Evolutionary conservation across 1,284 basidiomycete species (phyloP).

Genomic region (Phlebopus sp.): DNA sequence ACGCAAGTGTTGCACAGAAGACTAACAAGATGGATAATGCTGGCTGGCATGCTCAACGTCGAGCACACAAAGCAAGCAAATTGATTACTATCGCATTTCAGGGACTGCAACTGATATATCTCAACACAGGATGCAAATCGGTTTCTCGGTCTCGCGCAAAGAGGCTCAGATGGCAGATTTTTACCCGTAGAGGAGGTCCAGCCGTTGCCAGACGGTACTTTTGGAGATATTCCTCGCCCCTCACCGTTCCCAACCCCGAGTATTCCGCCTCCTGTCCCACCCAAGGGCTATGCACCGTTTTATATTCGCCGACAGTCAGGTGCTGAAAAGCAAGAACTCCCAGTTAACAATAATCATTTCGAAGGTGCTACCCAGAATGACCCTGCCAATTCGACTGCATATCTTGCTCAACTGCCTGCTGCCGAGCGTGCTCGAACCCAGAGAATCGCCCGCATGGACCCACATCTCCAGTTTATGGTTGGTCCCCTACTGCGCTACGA

Average conservation of each 20-base stretch:
- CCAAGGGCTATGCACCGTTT: constrained; percentile 33
- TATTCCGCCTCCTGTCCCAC: constrained; percentile 34
- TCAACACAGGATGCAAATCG: constrained; percentile 41
- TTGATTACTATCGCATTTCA: not conserved
- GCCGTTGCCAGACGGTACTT: constrained; percentile 50
- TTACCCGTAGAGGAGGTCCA: constrained; percentile 52
- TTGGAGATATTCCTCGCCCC: constrained; percentile 34
- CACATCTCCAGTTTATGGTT: constrained; percentile 75
- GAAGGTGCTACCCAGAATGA: constrained; percentile 14
- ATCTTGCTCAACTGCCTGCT: constrained; percentile 52
- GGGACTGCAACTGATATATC: not conserved
- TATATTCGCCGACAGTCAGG: constrained; percentile 7
- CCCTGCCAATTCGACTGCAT: constrained; percentile 33
- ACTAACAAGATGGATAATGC: constrained; percentile 55
- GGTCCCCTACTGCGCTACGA: constrained; percentile 92
- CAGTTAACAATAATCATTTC: constrained; percentile 11
- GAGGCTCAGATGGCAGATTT: constrained; percentile 50
- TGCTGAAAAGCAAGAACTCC: constrained; percentile 6
- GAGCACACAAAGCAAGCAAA: constrained; percentile 43
- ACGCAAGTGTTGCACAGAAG: not conserved
- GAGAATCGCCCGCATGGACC: constrained; percentile 61
- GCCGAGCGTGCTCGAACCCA: constrained; percentile 62
- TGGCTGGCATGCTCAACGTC: constrained; percentile 64
- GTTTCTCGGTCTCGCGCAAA: constrained; percentile 34
- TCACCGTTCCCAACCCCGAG: constrained; percentile 25